A percentile compares a stretch with the other conserved stretches of the same genome.
These are phyloP conservation scores for Ganoderma lingzhi DNA, from an alignment of 1,284 basidiomycete genomes.

Conservation along the genomic window DNA sequence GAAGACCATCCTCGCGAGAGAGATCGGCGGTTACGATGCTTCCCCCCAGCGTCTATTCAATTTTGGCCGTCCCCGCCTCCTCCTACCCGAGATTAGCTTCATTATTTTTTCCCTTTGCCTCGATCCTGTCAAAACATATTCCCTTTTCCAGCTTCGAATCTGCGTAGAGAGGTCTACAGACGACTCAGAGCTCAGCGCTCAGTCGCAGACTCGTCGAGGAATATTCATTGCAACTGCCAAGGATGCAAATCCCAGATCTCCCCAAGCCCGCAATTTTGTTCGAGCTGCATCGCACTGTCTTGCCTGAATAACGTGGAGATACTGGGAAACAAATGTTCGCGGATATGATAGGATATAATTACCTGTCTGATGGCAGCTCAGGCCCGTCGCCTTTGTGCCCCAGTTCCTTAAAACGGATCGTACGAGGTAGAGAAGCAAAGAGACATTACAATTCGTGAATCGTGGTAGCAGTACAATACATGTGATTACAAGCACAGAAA, in stretches of 20 bases:
- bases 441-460: constrained; percentile 29
- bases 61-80: constrained; percentile 26
- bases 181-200: neutral
- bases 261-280: neutral
- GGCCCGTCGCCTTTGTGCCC: neutral
- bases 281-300: neutral
- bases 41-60: constrained; percentile 34
- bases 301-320: neutral
- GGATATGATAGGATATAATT: neutral
- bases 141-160: neutral
- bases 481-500: constrained; percentile 21
- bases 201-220: neutral
- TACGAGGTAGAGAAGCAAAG: constrained; percentile 3
- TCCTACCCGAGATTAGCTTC: neutral
- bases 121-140: neutral
- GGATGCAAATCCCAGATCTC: neutral
- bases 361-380: neutral
- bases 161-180: neutral
- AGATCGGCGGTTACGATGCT: constrained; percentile 29
- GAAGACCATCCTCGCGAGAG: constrained; percentile 4
- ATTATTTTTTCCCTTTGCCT: constrained; percentile 1
- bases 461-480: constrained; percentile 24
- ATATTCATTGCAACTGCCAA: neutral
- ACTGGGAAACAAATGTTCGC: neutral
- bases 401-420: neutral